These are phyloP conservation scores for Xanthoconium stramineum DNA, from an alignment of 768 basidiomycete genomes.

Conservation along the genomic window DNA sequence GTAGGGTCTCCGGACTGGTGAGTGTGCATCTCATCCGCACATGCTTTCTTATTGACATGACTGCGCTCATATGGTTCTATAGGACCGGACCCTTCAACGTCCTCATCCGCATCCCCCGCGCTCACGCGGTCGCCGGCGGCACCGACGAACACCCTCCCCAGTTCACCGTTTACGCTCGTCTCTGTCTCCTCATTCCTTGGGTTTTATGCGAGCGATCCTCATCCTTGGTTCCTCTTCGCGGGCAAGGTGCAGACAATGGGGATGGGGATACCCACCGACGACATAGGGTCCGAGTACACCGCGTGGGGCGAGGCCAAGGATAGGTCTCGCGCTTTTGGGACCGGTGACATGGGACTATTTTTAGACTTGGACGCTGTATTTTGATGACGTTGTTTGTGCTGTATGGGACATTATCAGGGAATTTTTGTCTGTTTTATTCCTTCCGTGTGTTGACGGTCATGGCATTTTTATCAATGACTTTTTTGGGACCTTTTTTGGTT, in stretches of 20 bases:
- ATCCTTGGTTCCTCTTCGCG: background rate
- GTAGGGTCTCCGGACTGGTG: background rate
- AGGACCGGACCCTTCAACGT: slow-evolving; percentile 9
- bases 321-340: background rate
- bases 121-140: background rate
- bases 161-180: background rate
- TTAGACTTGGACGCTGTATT: slow-evolving; percentile 2
- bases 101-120: slow-evolving; percentile 1
- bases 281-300: background rate
- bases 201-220: background rate
- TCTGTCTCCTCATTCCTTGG: background rate
- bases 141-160: slow-evolving; percentile 1
- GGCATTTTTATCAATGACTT: too few relatives aligned
- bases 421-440: too few relatives aligned
- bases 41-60: too few relatives aligned
- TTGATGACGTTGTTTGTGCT: background rate
- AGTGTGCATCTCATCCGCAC: background rate
- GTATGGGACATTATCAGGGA: background rate
- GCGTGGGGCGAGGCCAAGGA: background rate
- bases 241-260: background rate
- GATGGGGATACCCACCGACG: background rate
- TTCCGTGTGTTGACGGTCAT: too few relatives aligned
- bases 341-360: background rate
- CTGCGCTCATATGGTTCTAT: background rate
- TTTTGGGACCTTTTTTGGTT: too few relatives aligned